Evolutionary conservation across 129 eudicot genomes (phyloP).

Genomic region (Artemisia argyi): DNA sequence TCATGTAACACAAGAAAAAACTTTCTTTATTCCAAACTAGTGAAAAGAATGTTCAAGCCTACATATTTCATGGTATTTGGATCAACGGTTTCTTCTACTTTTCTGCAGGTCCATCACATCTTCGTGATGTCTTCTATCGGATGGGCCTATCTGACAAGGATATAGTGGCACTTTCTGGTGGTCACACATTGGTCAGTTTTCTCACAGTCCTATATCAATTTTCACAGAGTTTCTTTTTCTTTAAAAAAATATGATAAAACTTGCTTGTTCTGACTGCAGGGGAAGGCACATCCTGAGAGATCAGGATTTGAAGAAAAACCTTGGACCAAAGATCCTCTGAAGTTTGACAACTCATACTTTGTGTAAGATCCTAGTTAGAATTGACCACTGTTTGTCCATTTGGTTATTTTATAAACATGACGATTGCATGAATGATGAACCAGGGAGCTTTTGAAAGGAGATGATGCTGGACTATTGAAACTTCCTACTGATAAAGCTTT

Average conservation of each 20-base stretch:
- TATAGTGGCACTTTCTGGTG: constrained; percentile 96
- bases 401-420: neutral
- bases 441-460: constrained; percentile 85
- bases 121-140: constrained; percentile 80
- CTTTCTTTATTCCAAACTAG: too few relatives aligned
- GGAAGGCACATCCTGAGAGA: constrained; percentile 87
- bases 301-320: constrained; percentile 93
- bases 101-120: constrained; percentile 68
- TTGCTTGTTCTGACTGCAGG: constrained; percentile 46
- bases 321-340: constrained; percentile 85
- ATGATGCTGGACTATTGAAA: constrained; percentile 49
- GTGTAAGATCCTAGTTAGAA: constrained; percentile 48
- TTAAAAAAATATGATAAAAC: neutral
- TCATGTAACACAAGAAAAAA: too few relatives aligned
- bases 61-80: neutral
- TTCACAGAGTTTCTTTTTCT: neutral
- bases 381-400: neutral
- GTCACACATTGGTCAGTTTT: constrained; percentile 76
- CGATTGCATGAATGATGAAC: neutral
- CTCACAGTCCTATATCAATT: neutral
- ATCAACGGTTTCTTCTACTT: neutral
- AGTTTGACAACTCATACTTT: constrained; percentile 94
- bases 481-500: constrained; percentile 89
- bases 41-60: too few relatives aligned
- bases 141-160: constrained; percentile 93